These are phyloP conservation scores for Pyrus hybrid DNA, from an alignment of 331 rosid genomes.

Conservation along the genomic window DNA sequence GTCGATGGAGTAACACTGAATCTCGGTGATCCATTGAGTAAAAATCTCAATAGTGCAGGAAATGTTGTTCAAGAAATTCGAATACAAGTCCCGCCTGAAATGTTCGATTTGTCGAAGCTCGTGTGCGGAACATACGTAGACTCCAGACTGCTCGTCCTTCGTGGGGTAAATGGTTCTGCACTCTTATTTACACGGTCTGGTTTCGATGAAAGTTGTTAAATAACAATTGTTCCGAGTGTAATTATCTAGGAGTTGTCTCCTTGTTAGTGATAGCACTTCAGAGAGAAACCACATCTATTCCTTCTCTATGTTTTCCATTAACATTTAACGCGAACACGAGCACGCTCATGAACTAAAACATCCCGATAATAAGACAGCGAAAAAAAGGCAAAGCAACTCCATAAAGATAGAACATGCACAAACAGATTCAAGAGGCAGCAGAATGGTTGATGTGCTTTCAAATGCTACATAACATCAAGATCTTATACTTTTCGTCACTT, in stretches of 20 bases:
- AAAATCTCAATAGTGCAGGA: constrained; percentile 37
- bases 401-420: neutral
- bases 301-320: neutral
- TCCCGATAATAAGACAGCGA: no score
- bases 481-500: neutral
- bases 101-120: constrained; percentile 83
- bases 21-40: constrained; percentile 52
- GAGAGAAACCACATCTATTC: neutral
- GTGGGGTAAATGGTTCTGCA: constrained; percentile 93
- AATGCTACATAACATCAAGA: neutral
- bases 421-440: neutral
- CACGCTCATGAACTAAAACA: no score
- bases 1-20: constrained; percentile 55
- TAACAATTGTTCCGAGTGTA: neutral
- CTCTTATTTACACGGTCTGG: constrained; percentile 84
- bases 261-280: neutral
- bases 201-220: constrained; percentile 24
- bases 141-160: constrained; percentile 68
- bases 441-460: neutral
- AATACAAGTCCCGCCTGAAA: constrained; percentile 75
- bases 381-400: no score
- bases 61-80: constrained; percentile 64
- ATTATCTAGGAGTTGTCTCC: neutral
- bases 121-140: constrained; percentile 92
- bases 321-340: no score